Conservation (phyloP, 495 filamentous ascomycete species). For the Penicillium dipodomyicola region DNA sequence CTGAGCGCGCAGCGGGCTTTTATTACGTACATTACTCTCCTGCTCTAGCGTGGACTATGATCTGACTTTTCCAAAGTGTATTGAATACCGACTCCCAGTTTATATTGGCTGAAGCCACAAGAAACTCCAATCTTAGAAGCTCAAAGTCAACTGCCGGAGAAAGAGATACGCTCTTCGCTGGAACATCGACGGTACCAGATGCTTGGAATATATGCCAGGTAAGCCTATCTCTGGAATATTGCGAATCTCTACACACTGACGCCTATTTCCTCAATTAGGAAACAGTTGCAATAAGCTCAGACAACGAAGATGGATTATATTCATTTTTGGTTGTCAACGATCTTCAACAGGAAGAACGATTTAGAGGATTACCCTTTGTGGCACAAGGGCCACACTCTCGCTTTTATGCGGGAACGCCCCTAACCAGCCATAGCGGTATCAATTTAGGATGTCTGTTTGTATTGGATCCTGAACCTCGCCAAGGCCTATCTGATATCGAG, state of each 20-base stretch:
- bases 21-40: conserved; percentile 17
- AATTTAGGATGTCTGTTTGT: conserved; percentile 64
- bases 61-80: conserved; percentile 1
- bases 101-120: conserved; percentile 49
- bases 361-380: conserved; percentile 32
- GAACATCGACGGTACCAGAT: conserved; percentile 34
- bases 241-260: background rate
- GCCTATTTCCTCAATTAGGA: conserved; percentile 1
- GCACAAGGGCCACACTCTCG: conserved; percentile 26
- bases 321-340: conserved; percentile 31
- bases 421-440: conserved; percentile 60
- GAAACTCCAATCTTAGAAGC: conserved; percentile 39
- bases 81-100: conserved; percentile 46
- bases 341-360: conserved; percentile 29
- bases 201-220: conserved; percentile 24
- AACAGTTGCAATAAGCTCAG: conserved; percentile 2
- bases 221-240: conserved; percentile 23
- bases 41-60: background rate
- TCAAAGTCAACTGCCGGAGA: conserved; percentile 24
- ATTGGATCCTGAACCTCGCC: conserved; percentile 42
- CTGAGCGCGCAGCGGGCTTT: conserved; percentile 39
- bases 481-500: conserved; percentile 21
- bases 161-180: conserved; percentile 44
- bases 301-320: conserved; percentile 10
- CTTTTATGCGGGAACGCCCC: conserved; percentile 39